Percentiles rank a stretch among this genome's conserved stretches.
These are phyloP conservation scores for Xenoacremonium recifei DNA, from an alignment of 2,329 filamentous ascomycete genomes.

Conservation along the genomic window DNA sequence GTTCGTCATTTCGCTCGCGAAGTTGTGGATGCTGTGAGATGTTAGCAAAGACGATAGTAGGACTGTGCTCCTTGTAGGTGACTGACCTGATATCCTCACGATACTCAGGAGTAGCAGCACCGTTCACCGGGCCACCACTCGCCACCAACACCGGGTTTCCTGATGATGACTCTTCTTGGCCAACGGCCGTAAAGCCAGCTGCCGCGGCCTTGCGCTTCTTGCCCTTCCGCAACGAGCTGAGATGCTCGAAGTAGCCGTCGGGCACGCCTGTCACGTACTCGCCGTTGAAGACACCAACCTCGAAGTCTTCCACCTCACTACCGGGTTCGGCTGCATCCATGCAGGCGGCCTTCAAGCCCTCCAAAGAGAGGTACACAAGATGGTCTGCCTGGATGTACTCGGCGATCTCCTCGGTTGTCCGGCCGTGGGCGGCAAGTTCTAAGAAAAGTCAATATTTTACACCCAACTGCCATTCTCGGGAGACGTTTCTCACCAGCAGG, in stretches of 20 bases:
- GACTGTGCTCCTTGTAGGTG: neutral
- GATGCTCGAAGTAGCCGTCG: conserved; percentile 74
- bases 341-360: conserved; percentile 76
- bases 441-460: neutral
- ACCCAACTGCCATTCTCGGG: neutral
- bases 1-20: conserved; percentile 4
- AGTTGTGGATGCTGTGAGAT: conserved; percentile 12
- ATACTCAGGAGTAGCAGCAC: neutral
- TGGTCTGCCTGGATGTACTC: conserved; percentile 33
- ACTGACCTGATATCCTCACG: conserved; percentile 14
- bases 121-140: conserved; percentile 8
- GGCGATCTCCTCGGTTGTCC: conserved; percentile 37
- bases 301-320: conserved; percentile 60
- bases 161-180: conserved; percentile 16
- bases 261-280: conserved; percentile 78
- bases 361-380: conserved; percentile 37
- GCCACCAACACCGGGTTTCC: conserved; percentile 15
- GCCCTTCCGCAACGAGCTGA: conserved; percentile 69
- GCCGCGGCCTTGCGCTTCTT: conserved; percentile 5
- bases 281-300: conserved; percentile 87
- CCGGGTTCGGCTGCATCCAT: conserved; percentile 62
- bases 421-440: conserved; percentile 36
- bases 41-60: neutral
- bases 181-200: neutral
- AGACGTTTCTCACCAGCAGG: conserved; percentile 18